These are phyloP conservation scores for Ichthyophthirius multifiliis DNA, from an alignment of 169 alveolate species.

Conservation along the genomic window DNA sequence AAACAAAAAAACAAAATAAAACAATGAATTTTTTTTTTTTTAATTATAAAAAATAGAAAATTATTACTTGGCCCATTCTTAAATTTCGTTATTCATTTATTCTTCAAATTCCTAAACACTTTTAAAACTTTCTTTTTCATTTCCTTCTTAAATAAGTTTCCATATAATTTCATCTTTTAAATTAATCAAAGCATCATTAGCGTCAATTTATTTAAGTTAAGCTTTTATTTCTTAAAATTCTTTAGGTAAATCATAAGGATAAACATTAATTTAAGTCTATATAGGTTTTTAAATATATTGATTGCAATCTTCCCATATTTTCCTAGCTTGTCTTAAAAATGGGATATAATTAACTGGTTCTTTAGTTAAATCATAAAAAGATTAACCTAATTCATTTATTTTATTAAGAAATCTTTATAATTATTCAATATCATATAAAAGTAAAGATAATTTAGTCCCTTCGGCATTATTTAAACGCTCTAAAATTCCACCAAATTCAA, in stretches of 20 bases:
- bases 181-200: slow-evolving; percentile 54
- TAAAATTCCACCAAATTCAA: slow-evolving; percentile 73
- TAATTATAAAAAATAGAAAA: too few relatives aligned
- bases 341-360: slow-evolving; percentile 33
- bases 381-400: slow-evolving; percentile 69
- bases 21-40: neutral
- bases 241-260: slow-evolving; percentile 76
- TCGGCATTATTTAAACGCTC: slow-evolving; percentile 76
- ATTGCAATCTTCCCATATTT: slow-evolving; percentile 67
- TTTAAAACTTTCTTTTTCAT: slow-evolving; percentile 52
- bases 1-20: neutral
- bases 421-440: slow-evolving; percentile 71
- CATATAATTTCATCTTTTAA: slow-evolving; percentile 82
- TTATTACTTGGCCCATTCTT: slow-evolving; percentile 61
- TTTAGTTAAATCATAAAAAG: slow-evolving; percentile 52
- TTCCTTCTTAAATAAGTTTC: slow-evolving; percentile 66
- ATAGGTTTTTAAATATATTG: slow-evolving; percentile 71
- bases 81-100: slow-evolving; percentile 69
- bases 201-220: slow-evolving; percentile 52
- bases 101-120: slow-evolving; percentile 58
- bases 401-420: slow-evolving; percentile 76
- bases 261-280: slow-evolving; percentile 60
- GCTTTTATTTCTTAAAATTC: slow-evolving; percentile 79
- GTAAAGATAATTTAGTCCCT: slow-evolving; percentile 79
- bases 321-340: slow-evolving; percentile 62